These are phyloP conservation scores for Trichosanthes cucumerina DNA, from an alignment of 306 rosid genomes.

Conservation along the genomic window DNA sequence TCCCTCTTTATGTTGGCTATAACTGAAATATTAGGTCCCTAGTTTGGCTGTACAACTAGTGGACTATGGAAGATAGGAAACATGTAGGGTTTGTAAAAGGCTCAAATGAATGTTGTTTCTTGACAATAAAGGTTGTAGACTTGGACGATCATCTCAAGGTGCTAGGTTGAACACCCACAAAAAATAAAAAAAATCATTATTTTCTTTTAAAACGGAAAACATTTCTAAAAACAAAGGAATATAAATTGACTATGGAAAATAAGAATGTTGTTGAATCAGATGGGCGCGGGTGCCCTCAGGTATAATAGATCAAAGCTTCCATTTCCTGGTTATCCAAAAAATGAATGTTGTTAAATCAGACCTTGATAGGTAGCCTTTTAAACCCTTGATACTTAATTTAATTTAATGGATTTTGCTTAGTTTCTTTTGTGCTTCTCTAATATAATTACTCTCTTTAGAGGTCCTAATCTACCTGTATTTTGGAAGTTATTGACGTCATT, in stretches of 20 bases:
- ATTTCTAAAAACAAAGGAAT: neutral
- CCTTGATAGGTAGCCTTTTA: neutral
- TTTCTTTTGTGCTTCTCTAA: slow-evolving; percentile 1
- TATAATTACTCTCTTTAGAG: neutral
- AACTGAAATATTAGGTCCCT: neutral
- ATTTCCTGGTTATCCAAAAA: neutral
- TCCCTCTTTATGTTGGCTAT: neutral
- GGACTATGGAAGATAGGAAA: neutral
- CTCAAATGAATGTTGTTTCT: neutral
- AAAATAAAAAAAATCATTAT: neutral
- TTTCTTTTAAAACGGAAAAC: neutral
- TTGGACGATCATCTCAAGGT: neutral
- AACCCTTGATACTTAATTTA: neutral
- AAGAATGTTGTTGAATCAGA: neutral
- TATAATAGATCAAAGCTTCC: too few relatives aligned
- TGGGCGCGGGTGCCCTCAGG: too few relatives aligned
- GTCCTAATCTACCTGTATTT: neutral
- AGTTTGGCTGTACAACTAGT: neutral
- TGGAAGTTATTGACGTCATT: neutral
- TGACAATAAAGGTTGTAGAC: neutral
- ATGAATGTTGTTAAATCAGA: neutral
- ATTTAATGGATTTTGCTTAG: neutral
- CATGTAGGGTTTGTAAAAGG: neutral
- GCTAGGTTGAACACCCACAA: neutral
- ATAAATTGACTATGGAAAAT: neutral